These are phyloP conservation scores for Rhododendron henanense DNA, from an alignment of 148 eudicot species.

Conservation along the genomic window DNA sequence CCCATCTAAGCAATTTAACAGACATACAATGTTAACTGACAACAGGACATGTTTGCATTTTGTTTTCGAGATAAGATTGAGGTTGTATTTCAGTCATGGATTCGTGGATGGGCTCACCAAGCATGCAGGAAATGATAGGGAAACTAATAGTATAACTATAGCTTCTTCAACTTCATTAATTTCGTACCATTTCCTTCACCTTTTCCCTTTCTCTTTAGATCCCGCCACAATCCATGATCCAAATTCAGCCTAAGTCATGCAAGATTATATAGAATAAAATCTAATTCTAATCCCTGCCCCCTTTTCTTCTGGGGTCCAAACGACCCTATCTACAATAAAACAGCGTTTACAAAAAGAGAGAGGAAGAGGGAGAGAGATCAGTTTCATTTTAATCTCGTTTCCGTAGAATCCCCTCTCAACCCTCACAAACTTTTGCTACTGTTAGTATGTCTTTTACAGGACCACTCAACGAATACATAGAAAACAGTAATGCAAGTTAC, in stretches of 20 bases:
- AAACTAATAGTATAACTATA: background rate
- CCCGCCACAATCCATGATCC: background rate
- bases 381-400: background rate
- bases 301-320: background rate
- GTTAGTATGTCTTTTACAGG: background rate
- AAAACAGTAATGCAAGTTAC: slow-evolving; percentile 25
- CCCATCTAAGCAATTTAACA: background rate
- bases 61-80: background rate
- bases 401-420: background rate
- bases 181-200: background rate
- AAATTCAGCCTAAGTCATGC: background rate
- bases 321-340: too few species aligned
- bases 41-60: background rate
- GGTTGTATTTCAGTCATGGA: background rate
- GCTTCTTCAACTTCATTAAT: background rate
- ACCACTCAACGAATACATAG: background rate
- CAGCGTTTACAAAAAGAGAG: background rate
- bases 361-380: background rate
- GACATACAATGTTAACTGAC: background rate
- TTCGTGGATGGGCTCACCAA: background rate
- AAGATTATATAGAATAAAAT: background rate
- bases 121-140: background rate
- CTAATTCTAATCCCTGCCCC: background rate
- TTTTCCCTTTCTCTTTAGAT: background rate
- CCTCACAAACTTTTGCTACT: background rate